These are phyloP conservation scores for Styphnolobium japonicum DNA, from an alignment of 306 rosid species.

Conservation along the genomic window DNA sequence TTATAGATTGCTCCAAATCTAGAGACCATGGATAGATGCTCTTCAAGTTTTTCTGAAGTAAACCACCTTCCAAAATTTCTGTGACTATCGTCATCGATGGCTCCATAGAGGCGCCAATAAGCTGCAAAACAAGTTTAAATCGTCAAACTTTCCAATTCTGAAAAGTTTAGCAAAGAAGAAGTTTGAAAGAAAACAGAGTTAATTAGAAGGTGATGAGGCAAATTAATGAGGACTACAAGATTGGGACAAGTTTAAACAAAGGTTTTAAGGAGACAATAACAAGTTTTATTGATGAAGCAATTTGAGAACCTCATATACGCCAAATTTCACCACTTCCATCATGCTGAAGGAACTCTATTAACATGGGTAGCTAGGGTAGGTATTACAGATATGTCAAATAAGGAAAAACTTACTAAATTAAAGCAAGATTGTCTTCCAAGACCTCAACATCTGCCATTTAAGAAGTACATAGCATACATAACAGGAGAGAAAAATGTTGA, in stretches of 20 bases:
- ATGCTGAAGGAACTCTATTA: not conserved
- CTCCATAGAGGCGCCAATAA: slow-evolving; percentile 51
- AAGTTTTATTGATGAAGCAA: not conserved
- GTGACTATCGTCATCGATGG: slow-evolving; percentile 50
- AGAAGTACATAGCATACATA: not conserved
- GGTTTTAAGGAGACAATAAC: too few species aligned
- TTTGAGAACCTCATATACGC: too few species aligned
- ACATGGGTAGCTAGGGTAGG: not conserved
- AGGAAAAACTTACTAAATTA: not conserved
- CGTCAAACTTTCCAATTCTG: not conserved
- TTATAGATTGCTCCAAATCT: slow-evolving; percentile 36
- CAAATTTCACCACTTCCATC: not conserved
- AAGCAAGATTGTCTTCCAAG: too few species aligned
- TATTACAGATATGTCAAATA: too few species aligned
- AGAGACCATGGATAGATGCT: slow-evolving; percentile 26
- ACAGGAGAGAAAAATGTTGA: not conserved
- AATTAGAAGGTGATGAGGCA: not conserved
- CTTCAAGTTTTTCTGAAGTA: slow-evolving; percentile 42
- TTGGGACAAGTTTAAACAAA: not conserved
- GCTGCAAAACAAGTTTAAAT: slow-evolving; percentile 32
- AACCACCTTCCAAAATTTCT: slow-evolving; percentile 57
- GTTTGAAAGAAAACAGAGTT: not conserved
- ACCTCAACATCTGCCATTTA: not conserved
- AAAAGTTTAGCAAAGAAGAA: not conserved
- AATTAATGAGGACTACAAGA: not conserved